Conservation (phyloP, 345 rosid species). For the Passiflora organensis region DNA sequence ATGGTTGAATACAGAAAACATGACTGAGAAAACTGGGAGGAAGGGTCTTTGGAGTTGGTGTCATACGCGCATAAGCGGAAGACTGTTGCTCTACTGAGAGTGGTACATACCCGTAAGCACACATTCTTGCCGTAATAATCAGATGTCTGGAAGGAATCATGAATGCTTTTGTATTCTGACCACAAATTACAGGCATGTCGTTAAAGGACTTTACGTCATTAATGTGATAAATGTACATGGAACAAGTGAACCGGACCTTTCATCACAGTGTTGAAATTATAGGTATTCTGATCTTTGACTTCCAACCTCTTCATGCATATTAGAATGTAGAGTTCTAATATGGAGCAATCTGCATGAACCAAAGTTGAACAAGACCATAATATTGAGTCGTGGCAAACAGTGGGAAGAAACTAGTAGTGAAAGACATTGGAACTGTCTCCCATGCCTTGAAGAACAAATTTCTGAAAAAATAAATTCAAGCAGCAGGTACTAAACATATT, state of each 20-base stretch:
- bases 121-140: slow-evolving; percentile 63
- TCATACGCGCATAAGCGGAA: background rate
- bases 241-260: slow-evolving; percentile 46
- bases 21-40: slow-evolving; percentile 1
- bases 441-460: background rate
- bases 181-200: slow-evolving; percentile 6
- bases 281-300: slow-evolving; percentile 75
- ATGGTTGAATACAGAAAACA: slow-evolving; percentile 10
- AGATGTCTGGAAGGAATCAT: slow-evolving; percentile 69
- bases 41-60: background rate
- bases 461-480: background rate
- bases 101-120: slow-evolving; percentile 61
- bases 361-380: slow-evolving; percentile 1
- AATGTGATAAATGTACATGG: background rate
- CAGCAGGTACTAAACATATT: too few relatives aligned
- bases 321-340: slow-evolving; percentile 79
- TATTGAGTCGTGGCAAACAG: background rate
- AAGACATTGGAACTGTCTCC: too few relatives aligned
- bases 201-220: background rate
- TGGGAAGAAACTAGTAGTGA: background rate
- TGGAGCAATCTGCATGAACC: slow-evolving; percentile 65
- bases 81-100: background rate
- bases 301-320: slow-evolving; percentile 88
- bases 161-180: slow-evolving; percentile 78
- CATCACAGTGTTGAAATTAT: slow-evolving; percentile 79